Base-by-base conservation (phyloP, 2,329 filamentous ascomycete genomes). In the Talaromyces sp. region DNA sequence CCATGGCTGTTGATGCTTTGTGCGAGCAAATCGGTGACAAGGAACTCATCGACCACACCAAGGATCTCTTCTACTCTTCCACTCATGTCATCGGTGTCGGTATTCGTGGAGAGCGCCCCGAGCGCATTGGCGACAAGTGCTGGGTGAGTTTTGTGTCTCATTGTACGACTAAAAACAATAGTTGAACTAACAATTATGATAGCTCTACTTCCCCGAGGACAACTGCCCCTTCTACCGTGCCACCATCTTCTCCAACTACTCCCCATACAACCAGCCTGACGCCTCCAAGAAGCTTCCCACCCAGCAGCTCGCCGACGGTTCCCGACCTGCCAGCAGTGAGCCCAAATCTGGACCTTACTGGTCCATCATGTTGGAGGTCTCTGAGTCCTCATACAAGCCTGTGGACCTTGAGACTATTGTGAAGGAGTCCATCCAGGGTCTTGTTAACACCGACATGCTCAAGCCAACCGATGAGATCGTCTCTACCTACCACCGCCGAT, bases 231-330 rank as follows among this genome's bases (percentile, higher is more conserved):
- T 99, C 84, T 99, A 99, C 84, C 90, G 94, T 67, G 94, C 94
- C 71, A 99, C 94, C 72, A 97, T 99, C 80, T 99, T 99, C 85
- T 97, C 93, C 78, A 99, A 99, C 85, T 99, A 99, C 84, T 97
- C 94, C 21, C 94, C 93, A 55, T 87, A 96, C 85, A 99, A 99
- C 83, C 94, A 97, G 80, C 94, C 94, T 35, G 80, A 89, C 65
- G 81, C 85, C 60, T 86, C 87, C 59, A 87, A 82, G 72, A 94
- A 96, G 82, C 85, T 99, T 58, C 85, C 91, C 39, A 97, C 94
- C 21, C 79, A 91, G 66, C 89, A 92, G 75, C 82, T 92, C 41
- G 94, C 89, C 59, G 83, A 97, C 69, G 94, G 94, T 74, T 89
- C 86, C 76, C 90, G 91, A 79, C 84, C 91, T 59, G 76, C 81